Evolutionary conservation across 2,329 filamentous ascomycete species (phyloP).

Genomic region (Phoma sp.): DNA sequence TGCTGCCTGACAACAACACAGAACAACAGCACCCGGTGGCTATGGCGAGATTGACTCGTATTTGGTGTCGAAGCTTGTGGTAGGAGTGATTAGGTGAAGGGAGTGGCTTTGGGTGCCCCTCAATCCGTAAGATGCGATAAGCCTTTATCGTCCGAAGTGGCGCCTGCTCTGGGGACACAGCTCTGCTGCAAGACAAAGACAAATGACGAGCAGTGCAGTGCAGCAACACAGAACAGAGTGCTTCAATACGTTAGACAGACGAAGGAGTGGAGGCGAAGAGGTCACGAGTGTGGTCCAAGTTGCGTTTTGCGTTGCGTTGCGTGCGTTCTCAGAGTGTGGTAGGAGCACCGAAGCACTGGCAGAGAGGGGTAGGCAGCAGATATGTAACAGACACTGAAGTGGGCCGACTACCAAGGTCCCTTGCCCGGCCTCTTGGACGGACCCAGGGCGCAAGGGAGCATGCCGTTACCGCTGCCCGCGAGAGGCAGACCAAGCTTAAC

Average conservation of each 20-base stretch:
- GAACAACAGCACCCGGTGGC: conserved; percentile 11
- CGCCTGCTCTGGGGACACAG: conserved; percentile 25
- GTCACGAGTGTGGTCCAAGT: conserved; percentile 1
- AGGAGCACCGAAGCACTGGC: conserved; percentile 17
- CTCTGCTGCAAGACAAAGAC: conserved; percentile 16
- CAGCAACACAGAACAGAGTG: too few relatives aligned
- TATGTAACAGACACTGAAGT: conserved; percentile 37
- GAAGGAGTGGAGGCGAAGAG: not conserved
- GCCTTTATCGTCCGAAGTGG: conserved; percentile 43
- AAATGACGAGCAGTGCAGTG: not conserved
- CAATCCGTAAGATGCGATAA: conserved; percentile 39
- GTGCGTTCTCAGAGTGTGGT: conserved; percentile 18
- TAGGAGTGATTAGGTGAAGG: conserved; percentile 7
- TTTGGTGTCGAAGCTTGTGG: conserved; percentile 14
- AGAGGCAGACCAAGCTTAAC: conserved; percentile 17
- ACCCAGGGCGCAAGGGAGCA: conserved; percentile 22
- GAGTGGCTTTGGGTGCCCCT: conserved; percentile 25
- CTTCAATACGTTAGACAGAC: not conserved
- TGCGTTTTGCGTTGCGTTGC: conserved; percentile 6
- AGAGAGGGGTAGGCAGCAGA: conserved; percentile 45
- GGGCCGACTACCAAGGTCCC: conserved; percentile 37
- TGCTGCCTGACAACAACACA: conserved; percentile 40
- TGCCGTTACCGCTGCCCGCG: conserved; percentile 19
- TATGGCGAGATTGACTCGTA: conserved; percentile 11
- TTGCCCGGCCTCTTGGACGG: conserved; percentile 30